Evolutionary conservation across 345 rosid genomes (phyloP), one percentile per base, ranked within the genome.

Genomic region (Eucalyptus decipiens): DNA sequence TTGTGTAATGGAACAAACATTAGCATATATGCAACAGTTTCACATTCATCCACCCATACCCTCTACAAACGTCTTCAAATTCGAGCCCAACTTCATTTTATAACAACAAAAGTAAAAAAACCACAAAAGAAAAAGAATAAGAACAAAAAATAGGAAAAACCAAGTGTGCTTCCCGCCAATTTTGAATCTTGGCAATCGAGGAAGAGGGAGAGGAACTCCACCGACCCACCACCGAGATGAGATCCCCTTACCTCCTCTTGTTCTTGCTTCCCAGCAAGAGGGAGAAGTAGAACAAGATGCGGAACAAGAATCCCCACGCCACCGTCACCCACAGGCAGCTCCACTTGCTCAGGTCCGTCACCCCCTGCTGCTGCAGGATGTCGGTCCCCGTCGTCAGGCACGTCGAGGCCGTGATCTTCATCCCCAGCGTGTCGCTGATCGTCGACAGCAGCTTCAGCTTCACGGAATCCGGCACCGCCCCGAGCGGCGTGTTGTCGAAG

Each of bases 221-320:
- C 3, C 86, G 10, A 28, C 58, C 26, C 58, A 21, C 58, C 58
- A 19, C 58, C 58, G 11, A 52, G 58, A 52, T 8, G 58, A 52
- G 87, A 47, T 86, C 54, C 86, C 28, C 87, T 94, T 92, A 97
- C 89, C 95, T 93, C 88, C 99, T 91, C 94, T 98, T 98, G 93
- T 96, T 97, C 94, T 96, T 98, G 94, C 99, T 96, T 8, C 99
- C 99, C 54, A 98, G 90, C 89, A 97, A 91, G 92, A 98, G 91
- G 24, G 93, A 90, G 45, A 96, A 92, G 95, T 97, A 98, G 90
- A 98, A 98, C 90, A 98, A 91, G 87, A 94, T 88, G 94, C 99
- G 93, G 72, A 98, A 98, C 47, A 96, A 90, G 95, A 98, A 97
- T 1, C 99, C 99, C 94, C 96, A 97, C 16, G 95, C 99, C 37